A percentile compares a stretch with the other conserved stretches of the same genome.
These are phyloP conservation scores for Aspergillus heteromorphus DNA, from an alignment of 495 filamentous ascomycete genomes.

Conservation along the genomic window DNA sequence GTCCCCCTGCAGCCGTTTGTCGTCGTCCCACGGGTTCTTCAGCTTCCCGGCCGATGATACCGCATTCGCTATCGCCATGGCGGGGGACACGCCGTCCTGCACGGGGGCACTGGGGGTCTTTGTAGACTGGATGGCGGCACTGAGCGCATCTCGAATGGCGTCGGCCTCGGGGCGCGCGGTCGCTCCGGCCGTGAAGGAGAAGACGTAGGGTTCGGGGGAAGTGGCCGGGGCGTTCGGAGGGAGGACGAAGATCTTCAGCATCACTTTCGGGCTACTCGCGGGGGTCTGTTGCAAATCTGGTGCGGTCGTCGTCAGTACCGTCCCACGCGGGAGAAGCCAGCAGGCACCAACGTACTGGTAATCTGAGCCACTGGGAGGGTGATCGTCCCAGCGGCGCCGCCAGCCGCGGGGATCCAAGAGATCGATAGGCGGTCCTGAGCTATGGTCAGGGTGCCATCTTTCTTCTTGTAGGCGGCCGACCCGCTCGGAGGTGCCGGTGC, in stretches of 20 bases:
- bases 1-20: slow-evolving; percentile 65
- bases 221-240: slow-evolving; percentile 44
- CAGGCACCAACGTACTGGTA: slow-evolving; percentile 54
- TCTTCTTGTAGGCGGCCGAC: slow-evolving; percentile 87
- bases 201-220: slow-evolving; percentile 66
- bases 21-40: slow-evolving; percentile 65
- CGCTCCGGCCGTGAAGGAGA: slow-evolving; percentile 74
- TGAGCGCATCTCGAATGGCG: slow-evolving; percentile 73
- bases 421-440: slow-evolving; percentile 63
- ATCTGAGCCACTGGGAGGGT: slow-evolving; percentile 70
- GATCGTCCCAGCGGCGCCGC: slow-evolving; percentile 50
- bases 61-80: slow-evolving; percentile 57
- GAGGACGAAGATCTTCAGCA: slow-evolving; percentile 80
- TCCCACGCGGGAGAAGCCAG: background rate
- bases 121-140: slow-evolving; percentile 63
- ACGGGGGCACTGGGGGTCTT: slow-evolving; percentile 50
- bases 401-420: slow-evolving; percentile 65
- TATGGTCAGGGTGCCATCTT: slow-evolving; percentile 78
- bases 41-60: slow-evolving; percentile 38
- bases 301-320: slow-evolving; percentile 2
- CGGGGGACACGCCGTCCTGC: slow-evolving; percentile 44
- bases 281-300: slow-evolving; percentile 86
- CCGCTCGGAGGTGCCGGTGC: slow-evolving; percentile 58
- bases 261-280: slow-evolving; percentile 73
- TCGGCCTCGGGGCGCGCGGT: slow-evolving; percentile 78